Conservation (phyloP, 805 yeast species). For the Candida sithepensis region DNA sequence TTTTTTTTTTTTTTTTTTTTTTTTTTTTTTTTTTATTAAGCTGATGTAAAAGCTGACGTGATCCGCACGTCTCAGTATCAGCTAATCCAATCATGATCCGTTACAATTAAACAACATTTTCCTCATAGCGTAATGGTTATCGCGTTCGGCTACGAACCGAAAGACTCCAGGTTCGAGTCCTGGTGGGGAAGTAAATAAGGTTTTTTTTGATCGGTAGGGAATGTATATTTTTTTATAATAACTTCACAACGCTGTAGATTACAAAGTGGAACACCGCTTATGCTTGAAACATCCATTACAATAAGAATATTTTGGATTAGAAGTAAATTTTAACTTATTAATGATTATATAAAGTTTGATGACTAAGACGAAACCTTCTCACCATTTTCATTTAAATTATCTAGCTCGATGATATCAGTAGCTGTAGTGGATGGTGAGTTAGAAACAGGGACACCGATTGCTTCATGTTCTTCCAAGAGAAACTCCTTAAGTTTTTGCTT, state of each 20-base stretch:
- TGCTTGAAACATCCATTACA: neutral
- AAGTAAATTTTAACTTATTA: neutral
- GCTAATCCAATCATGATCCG: too few relatives aligned
- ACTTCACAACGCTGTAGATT: too few relatives aligned
- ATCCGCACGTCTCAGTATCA: too few relatives aligned
- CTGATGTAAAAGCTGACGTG: too few relatives aligned
- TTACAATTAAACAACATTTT: too few relatives aligned
- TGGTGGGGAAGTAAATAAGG: constrained; percentile 37
- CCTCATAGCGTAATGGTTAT: constrained; percentile 32
- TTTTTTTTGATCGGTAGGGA: constrained; percentile 6
- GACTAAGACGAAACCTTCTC: neutral
- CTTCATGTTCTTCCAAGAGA: constrained; percentile 45
- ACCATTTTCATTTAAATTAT: constrained; percentile 5
- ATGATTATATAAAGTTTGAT: neutral
- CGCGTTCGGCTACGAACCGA: constrained; percentile 35
- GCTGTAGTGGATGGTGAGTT: neutral
- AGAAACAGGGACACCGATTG: neutral
- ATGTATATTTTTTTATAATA: neutral
- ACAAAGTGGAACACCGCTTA: too few relatives aligned
- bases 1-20: too few relatives aligned
- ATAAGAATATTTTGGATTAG: neutral
- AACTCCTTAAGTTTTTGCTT: constrained; percentile 59
- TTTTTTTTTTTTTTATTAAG: too few relatives aligned
- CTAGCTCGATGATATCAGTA: constrained; percentile 11
- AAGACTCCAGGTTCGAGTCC: constrained; percentile 52